Base-by-base conservation (phyloP, 2,329 filamentous ascomycete genomes). In the Trichoderma sp. region DNA sequence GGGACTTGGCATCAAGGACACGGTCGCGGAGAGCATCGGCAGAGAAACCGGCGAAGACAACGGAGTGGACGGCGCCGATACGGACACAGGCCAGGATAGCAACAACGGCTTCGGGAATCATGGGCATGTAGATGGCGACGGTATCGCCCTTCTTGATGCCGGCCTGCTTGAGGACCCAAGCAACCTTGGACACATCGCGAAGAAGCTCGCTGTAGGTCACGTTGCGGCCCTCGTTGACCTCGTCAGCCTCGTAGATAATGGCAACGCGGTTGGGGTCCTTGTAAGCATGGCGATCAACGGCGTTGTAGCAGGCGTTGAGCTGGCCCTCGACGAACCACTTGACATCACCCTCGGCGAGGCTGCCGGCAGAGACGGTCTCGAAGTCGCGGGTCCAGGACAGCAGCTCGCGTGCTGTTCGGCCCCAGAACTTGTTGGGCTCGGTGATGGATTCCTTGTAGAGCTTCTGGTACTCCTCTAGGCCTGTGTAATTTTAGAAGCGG, bases 201-300 rank as follows among this genome's bases (percentile, higher is more conserved):
- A 98, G 88, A 64, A 99, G 91, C 86, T 99, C 94, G 75, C 91
- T 88, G 76, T 98, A 99, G 73, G 93, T 96, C 80, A 99, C 91
- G 73, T 87, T 94, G 74, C 95, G 93, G 77, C 96, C 94, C 78
- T 97, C 91, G 66, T 82, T 86, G 52, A 91, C 88, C 82, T 99
- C 96, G 77, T 99, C 96, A 70, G 94, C 95, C 84, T 99, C 96
- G 84, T 98, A 99, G 83, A 98, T 97, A 82, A 99, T 97, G 79
- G 96, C 96, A 59, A 96, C 89, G 83, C 91, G 93, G 83, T 98
- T 84, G 59, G 96, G 96, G 82, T 97, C 90, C 82, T 94, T 94
- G 82, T 96, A 88, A n/a, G 96, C 96, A 81, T 98, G 95, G 71
- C 96, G 92, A 78, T 99, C 96, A 72, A 99, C 90, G 77, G 94